phyloP scores from a whole-genome alignment of 495 filamentous ascomycete species.

The Bryoglossum gracile region DNA sequence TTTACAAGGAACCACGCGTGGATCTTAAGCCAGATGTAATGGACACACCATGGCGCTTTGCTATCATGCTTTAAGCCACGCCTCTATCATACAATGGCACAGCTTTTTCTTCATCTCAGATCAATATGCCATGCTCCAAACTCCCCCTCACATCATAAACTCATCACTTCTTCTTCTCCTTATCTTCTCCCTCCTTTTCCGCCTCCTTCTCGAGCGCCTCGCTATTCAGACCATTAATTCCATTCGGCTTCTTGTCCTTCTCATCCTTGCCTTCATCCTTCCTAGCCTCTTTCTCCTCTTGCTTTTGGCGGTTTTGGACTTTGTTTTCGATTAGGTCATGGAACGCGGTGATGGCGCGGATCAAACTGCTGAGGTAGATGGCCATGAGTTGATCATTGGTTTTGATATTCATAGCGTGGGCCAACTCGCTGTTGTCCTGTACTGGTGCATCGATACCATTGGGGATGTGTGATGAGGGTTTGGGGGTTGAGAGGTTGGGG shows the following conservation, averaged over 20 bases:
- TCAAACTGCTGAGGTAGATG: constrained; percentile 93
- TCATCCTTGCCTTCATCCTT: constrained; percentile 64
- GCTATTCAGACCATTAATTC: constrained; percentile 34
- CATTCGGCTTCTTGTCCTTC: constrained; percentile 35
- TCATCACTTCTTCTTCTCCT: constrained; percentile 50
- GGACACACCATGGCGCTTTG: too few relatives aligned
- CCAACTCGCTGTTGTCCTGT: constrained; percentile 69
- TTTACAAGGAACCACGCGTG: too few relatives aligned
- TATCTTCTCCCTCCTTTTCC: constrained; percentile 56
- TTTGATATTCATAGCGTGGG: constrained; percentile 94
- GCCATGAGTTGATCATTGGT: constrained; percentile 98
- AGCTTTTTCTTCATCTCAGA: constrained; percentile 9
- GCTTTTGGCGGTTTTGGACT: constrained; percentile 96
- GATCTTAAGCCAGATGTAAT: too few relatives aligned
- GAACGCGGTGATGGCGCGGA: constrained; percentile 96
- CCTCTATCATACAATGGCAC: constrained; percentile 25
- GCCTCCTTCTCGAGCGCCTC: constrained; percentile 52
- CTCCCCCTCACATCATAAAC: constrained; percentile 11
- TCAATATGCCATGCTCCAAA: constrained; percentile 19
- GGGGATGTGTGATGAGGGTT: constrained; percentile 34
- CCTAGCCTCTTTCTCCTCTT: constrained; percentile 87
- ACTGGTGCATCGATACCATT: constrained; percentile 38
- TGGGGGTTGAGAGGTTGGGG: constrained; percentile 87
- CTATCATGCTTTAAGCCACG: constrained; percentile 17
- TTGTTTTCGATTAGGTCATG: constrained; percentile 99